Evolutionary conservation across 208 protist species (phyloP).

Genomic region (Leishmania martiniquensis): DNA sequence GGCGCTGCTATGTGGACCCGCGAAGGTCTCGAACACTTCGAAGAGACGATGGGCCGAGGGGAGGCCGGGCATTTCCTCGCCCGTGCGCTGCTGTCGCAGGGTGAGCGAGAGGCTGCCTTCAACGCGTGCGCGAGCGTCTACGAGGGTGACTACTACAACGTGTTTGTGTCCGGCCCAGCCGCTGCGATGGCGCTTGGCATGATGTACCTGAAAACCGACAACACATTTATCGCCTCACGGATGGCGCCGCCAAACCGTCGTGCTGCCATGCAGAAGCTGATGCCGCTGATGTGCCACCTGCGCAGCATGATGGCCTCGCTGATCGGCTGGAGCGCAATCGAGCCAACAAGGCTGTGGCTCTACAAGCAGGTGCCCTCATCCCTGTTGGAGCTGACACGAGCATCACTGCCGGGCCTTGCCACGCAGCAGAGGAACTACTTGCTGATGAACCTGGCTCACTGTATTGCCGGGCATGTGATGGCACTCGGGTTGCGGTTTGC

Average conservation of each 20-base stretch:
- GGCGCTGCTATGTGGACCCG: slow-evolving; percentile 48
- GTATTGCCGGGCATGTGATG: slow-evolving; percentile 67
- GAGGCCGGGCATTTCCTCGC: slow-evolving; percentile 66
- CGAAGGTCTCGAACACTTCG: slow-evolving; percentile 57
- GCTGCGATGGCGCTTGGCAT: slow-evolving; percentile 77
- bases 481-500: slow-evolving; percentile 85
- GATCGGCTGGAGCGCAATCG: slow-evolving; percentile 61
- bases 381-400: slow-evolving; percentile 35
- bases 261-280: slow-evolving; percentile 67
- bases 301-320: slow-evolving; percentile 79
- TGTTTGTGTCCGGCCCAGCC: slow-evolving; percentile 61
- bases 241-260: slow-evolving; percentile 56
- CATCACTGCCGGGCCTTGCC: slow-evolving; percentile 23
- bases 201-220: slow-evolving; percentile 76
- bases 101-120: slow-evolving; percentile 41
- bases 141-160: slow-evolving; percentile 84
- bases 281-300: slow-evolving; percentile 71
- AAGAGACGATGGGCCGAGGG: slow-evolving; percentile 53
- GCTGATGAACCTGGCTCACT: slow-evolving; percentile 80
- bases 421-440: slow-evolving; percentile 75
- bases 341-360: slow-evolving; percentile 58
- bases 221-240: slow-evolving; percentile 46
- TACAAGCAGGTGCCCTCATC: slow-evolving; percentile 45
- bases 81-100: slow-evolving; percentile 52
- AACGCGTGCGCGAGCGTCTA: slow-evolving; percentile 68